A percentile compares a stretch with the other conserved stretches of the same genome.
These are phyloP conservation scores for Krasilnikovozyma curviuscula DNA, from an alignment of 768 basidiomycete genomes.

Conservation along the genomic window DNA sequence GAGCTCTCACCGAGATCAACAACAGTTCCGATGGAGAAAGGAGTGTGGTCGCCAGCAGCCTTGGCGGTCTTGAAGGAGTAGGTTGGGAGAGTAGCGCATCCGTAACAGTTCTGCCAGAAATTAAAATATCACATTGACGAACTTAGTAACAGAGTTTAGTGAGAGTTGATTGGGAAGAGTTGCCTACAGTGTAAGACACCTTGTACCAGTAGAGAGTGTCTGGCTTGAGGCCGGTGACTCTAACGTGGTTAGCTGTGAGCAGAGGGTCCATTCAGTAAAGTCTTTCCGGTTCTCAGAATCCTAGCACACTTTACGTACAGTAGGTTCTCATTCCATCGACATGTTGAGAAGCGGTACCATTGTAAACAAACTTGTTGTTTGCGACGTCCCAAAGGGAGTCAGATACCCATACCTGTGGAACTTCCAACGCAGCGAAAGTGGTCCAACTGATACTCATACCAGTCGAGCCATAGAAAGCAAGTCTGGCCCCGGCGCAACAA, in stretches of 20 bases:
- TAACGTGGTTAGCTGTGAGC: neutral
- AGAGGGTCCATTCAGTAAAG: constrained; percentile 9
- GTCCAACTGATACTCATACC: constrained; percentile 13
- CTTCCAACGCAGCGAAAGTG: constrained; percentile 5
- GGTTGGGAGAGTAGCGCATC: neutral
- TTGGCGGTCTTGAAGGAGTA: constrained; percentile 11
- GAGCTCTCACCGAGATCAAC: constrained; percentile 6
- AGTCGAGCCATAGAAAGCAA: constrained; percentile 8
- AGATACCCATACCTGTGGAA: too few species aligned
- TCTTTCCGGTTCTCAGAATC: neutral
- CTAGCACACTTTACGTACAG: neutral
- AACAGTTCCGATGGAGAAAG: constrained; percentile 2
- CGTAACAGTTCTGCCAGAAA: neutral
- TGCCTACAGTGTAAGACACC: neutral
- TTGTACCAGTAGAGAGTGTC: constrained; percentile 12
- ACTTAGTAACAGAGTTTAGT: too few species aligned
- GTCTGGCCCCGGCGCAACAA: too few species aligned
- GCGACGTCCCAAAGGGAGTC: too few species aligned
- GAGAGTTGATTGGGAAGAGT: too few species aligned
- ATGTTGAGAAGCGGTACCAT: too few species aligned
- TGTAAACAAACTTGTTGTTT: too few species aligned
- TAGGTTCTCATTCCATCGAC: neutral
- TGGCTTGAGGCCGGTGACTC: constrained; percentile 2
- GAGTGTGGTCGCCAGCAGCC: constrained; percentile 5
- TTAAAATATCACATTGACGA: too few species aligned